A percentile compares a stretch with the other conserved stretches of the same genome.
These are phyloP conservation scores for Salix koriyanagi DNA, from an alignment of 345 rosid species.

Conservation along the genomic window DNA sequence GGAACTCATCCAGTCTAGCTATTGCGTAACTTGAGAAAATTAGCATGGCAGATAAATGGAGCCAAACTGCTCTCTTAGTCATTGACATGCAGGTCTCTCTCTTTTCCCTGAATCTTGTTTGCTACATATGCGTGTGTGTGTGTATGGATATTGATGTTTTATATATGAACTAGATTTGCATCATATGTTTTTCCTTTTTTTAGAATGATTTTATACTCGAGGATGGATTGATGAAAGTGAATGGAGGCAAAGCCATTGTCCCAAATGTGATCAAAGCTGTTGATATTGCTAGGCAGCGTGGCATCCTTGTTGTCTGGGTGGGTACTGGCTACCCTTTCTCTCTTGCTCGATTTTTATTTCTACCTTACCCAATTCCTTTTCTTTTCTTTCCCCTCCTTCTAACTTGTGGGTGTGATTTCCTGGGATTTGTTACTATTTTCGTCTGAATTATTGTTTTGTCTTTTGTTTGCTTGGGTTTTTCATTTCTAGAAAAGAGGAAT, in stretches of 20 bases:
- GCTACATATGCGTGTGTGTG: background rate
- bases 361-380: background rate
- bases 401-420: constrained; percentile 11
- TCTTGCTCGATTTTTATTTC: background rate
- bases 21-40: no score
- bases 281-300: constrained; percentile 67
- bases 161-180: background rate
- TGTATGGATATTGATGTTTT: background rate
- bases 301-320: constrained; percentile 78
- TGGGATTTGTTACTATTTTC: background rate
- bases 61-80: constrained; percentile 69
- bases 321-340: no score
- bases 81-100: constrained; percentile 89
- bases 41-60: constrained; percentile 48
- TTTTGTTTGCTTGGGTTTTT: background rate
- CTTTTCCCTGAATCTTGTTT: background rate
- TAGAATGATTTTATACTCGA: constrained; percentile 71
- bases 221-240: constrained; percentile 42
- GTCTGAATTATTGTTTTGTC: background rate
- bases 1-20: no score
- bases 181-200: background rate
- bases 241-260: constrained; percentile 66
- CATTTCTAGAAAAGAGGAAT: background rate
- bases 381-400: background rate
- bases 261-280: constrained; percentile 63